Evolutionary conservation across 2,329 filamentous ascomycete species (phyloP), one percentile per base, ranked within the genome.

Genomic region (Fusarium torreyae): DNA sequence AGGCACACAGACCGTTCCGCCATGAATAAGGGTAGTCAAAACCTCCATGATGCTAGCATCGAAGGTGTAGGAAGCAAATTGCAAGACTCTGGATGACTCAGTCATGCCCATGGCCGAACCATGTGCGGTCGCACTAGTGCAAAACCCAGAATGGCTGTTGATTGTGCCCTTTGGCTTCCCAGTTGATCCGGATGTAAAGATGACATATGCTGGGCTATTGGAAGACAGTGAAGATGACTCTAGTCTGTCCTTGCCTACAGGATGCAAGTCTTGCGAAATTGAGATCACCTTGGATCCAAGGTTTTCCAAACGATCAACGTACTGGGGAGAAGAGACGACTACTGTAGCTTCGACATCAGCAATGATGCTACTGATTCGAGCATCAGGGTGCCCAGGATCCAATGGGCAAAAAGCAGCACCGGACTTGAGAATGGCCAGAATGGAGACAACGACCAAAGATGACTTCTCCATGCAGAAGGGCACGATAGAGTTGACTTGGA

Each of bases 1-100:
- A 1, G 80, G 80, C 1, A 79, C 55, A 15, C 77, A 78, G 3
- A 80, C 66, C 6, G 77, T 78, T 1, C 73, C 77, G 9, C 77
- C 77, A 4, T 68, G 65, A 3, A 69, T 58, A 1, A 75, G 45
- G 3, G 66, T 62, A 0, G 53, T 68, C 0, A 75, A 26, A 3
- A 67, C 66, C 40, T 75, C 73, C 39, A 64, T 56, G 5, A 78
- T 74, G 40, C 69, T 72, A 4, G 72, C 74, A 46, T 79, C 78
- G 15, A 80, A 80, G 0, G 72, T 74, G 28, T 71, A 20, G 2
- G 60, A 55, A 3, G 68, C 68, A 20, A 65, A 65, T 33, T 70
- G 67, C 3, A 70, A 38, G 15, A 70, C 67, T 1, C 67, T 43
- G 2, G 63, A 59, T 2, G 46, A 48, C 9, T 59, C 14, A 4